Conservation (phyloP, 768 basidiomycete species). For the Coprinopsis sp. region DNA sequence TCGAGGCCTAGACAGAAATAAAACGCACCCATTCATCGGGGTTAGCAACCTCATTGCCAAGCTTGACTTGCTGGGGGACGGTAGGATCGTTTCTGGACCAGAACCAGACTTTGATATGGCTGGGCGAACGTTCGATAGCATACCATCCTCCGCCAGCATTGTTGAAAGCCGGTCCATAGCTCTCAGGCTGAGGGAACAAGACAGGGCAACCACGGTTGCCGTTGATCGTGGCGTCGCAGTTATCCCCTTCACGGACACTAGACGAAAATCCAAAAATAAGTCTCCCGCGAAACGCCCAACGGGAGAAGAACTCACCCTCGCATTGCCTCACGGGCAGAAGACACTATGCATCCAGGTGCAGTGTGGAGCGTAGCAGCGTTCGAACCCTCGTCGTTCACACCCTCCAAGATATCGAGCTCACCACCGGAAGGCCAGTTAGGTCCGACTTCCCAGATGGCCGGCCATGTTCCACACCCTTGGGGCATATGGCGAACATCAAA, state of each 20-base stretch:
- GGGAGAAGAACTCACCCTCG: constrained; percentile 44
- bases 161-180: constrained; percentile 59
- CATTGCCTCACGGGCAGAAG: constrained; percentile 24
- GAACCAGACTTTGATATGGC: constrained; percentile 68
- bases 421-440: constrained; percentile 45
- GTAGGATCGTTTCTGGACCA: constrained; percentile 51
- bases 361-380: constrained; percentile 36
- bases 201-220: constrained; percentile 27
- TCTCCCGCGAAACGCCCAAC: no score
- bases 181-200: constrained; percentile 30
- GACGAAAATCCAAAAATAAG: no score
- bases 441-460: constrained; percentile 49
- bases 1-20: not conserved
- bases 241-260: constrained; percentile 9
- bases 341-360: constrained; percentile 29
- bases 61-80: constrained; percentile 45
- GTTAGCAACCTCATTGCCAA: constrained; percentile 36
- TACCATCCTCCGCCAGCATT: constrained; percentile 60
- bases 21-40: constrained; percentile 51
- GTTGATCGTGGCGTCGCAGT: constrained; percentile 22
- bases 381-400: constrained; percentile 35
- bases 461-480: constrained; percentile 37
- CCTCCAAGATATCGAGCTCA: constrained; percentile 39
- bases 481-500: constrained; percentile 38
- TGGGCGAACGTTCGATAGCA: constrained; percentile 54